Evolutionary conservation across 2,329 filamentous ascomycete species (phyloP), one percentile per base, ranked within the genome.

Genomic region (Pezicula radicicola): DNA sequence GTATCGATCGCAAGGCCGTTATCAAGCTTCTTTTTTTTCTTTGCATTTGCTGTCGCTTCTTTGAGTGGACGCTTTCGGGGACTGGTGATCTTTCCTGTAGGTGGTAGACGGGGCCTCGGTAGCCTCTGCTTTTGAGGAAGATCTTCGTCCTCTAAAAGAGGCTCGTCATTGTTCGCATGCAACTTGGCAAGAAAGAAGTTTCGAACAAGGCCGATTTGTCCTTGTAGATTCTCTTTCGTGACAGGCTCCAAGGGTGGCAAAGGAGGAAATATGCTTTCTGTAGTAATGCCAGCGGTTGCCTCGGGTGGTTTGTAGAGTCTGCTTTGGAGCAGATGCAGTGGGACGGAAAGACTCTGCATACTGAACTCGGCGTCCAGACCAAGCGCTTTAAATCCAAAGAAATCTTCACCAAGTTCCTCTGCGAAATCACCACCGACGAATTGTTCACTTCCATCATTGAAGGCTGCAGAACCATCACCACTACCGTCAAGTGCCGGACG

Each of bases 371-470:
- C 87, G 64, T 96, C 91, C 52, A 99, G 80, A 41, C 94, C 94
- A 43, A 99, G 82, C 54, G 96, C 92, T 67, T 91, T 92, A 81
- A 99, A 97, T 27, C 94, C 94, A 65, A 99, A 99, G 80, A 97
- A 99, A 72, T 99, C 94, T 75, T 99, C 94, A 55, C 92, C 93
- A 12, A 99, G 88, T 62, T 99, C 94, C 68, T 97, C 94, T 1
- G 94, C 94, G 68, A 99, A 99, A 70, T 99, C 94, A 55, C 94
- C 94, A 43, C 89, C 91, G 45, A 97, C 86, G 62, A 97, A 99
- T 67, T 97, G 94, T 58, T 99, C 94, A 69, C 91, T 96, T 58
- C 92, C 93, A 63, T 99, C 94, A 56, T 95, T 91, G 77, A 99
- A 99, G 6, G 91, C 89, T 51, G 88, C 89, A 4, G 87, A 91